phyloP scores from a whole-genome alignment of 805 yeast genomes.

The Candida quercuum region DNA sequence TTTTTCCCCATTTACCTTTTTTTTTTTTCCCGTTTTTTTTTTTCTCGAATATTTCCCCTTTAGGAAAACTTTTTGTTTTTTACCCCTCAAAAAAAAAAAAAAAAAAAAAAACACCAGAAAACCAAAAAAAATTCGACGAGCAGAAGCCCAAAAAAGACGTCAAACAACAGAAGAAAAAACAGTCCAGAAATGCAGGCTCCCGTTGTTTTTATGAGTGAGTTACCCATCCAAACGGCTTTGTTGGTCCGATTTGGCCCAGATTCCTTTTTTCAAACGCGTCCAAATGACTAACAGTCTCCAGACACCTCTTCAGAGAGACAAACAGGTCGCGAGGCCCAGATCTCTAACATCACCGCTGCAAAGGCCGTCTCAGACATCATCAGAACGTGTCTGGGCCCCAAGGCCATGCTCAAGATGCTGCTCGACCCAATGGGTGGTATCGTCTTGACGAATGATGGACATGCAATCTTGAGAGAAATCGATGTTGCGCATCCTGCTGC shows the following conservation, averaged over 20 bases:
- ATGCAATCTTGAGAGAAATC: conserved; percentile 94
- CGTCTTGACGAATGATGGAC: conserved; percentile 96
- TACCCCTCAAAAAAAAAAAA: background rate
- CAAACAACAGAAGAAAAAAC: background rate
- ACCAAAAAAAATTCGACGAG: conserved; percentile 1
- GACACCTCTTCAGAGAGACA: conserved; percentile 88
- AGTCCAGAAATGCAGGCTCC: conserved; percentile 65
- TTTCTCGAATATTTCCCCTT: background rate
- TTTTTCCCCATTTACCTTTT: background rate
- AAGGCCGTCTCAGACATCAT: conserved; percentile 97
- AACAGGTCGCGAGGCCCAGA: conserved; percentile 95
- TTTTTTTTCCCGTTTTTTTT: background rate
- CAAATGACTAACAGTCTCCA: conserved; percentile 7
- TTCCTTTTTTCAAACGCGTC: background rate
- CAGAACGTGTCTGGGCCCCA: conserved; percentile 97
- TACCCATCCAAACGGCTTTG: no score
- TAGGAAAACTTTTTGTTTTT: background rate
- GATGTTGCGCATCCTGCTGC: conserved; percentile 99
- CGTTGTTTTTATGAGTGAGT: conserved; percentile 64
- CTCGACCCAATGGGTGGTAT: conserved; percentile 94
- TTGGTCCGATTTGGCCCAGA: no score
- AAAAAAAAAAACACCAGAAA: conserved; percentile 1
- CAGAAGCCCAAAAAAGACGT: no score
- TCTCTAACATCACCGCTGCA: conserved; percentile 98
- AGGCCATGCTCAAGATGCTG: conserved; percentile 97